A percentile compares a stretch with the other conserved stretches of the same genome.
These are phyloP conservation scores for Lentinula sp. DNA, from an alignment of 768 basidiomycete species.

Conservation along the genomic window DNA sequence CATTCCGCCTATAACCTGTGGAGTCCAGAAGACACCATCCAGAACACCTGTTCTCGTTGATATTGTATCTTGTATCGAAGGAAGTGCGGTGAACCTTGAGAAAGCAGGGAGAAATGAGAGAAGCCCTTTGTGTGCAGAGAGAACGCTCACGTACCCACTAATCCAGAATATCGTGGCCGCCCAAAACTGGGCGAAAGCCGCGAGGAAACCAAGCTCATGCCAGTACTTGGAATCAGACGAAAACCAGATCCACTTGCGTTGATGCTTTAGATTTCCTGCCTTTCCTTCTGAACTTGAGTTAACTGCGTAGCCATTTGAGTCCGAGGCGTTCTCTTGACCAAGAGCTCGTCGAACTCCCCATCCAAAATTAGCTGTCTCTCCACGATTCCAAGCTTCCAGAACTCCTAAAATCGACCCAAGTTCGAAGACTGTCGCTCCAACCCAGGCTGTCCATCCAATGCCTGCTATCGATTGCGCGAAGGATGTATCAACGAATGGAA, in stretches of 20 bases:
- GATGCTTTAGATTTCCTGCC: neutral
- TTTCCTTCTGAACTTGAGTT: slow-evolving; percentile 16
- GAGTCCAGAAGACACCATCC: slow-evolving; percentile 54
- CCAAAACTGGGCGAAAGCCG: slow-evolving; percentile 43
- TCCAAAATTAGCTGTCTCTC: slow-evolving; percentile 31
- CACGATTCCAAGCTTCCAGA: slow-evolving; percentile 49
- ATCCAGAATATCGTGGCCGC: slow-evolving; percentile 64
- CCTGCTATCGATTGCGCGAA: slow-evolving; percentile 24
- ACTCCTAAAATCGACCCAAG: slow-evolving; percentile 47
- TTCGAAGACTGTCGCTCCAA: slow-evolving; percentile 58
- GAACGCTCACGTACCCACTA: slow-evolving; percentile 25
- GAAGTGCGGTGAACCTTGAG: slow-evolving; percentile 28
- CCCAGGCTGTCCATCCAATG: slow-evolving; percentile 41
- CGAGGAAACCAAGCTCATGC: slow-evolving; percentile 42
- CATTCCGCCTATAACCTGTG: slow-evolving; percentile 54
- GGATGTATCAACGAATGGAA: slow-evolving; percentile 33
- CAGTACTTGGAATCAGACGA: slow-evolving; percentile 29
- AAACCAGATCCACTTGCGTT: slow-evolving; percentile 29
- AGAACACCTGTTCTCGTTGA: slow-evolving; percentile 19
- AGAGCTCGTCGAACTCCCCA: slow-evolving; percentile 19
- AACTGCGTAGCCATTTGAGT: neutral
- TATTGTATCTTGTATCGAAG: slow-evolving; percentile 26
- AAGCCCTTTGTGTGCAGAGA: too few species aligned
- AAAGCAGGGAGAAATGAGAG: neutral
- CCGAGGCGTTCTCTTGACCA: neutral